Base-by-base conservation (phyloP, 1,284 basidiomycete species). In the Vanrija sp. region DNA sequence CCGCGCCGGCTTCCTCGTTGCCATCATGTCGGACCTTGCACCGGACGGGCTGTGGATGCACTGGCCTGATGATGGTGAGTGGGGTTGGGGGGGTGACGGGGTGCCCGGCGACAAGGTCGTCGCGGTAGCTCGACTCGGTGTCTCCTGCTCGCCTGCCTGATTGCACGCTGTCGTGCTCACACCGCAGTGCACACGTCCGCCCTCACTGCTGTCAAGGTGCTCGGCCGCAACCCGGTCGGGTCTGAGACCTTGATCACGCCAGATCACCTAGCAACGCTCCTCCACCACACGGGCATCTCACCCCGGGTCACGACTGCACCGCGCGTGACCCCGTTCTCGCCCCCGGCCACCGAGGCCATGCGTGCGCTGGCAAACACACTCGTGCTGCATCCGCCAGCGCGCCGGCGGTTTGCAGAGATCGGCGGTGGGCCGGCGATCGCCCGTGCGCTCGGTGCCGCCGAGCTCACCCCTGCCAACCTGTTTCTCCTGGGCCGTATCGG, bases 181-280 rank as follows among this genome's bases (percentile, higher is more conserved):
- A 58, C 15, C 4, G 18, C 64, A 60, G 46, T 59, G 51, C 40
- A 62, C 63, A 52, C 65, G 1, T 60, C 66, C n/a, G 88, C 87
- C 16, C 77, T 93, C 2, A 78, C 83, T 38, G 84, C 87, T 0
- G 70, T 92, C 59, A 92, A 93, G 75, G 83, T 81, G 3, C 80
- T 93, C 3, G 88, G 87, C 19, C 85, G 86, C 65, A 82, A 85
- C 54, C 84, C 83, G 0, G 77, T 83, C 6, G 88, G 86, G 14
- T 89, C 90, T 9, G 76, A 80, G 52, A 78, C 84, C 43, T 80
- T 93, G 23, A 81, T 84, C 10, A 78, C 63, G 9, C 25, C 52
- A 14, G 38, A 52, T 3, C 48, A 63, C 39, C 54, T 74, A 39
- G 19, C 54, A 0, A 73, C 61, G 5, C 46, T 76, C 39, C 45